Evolutionary conservation across 176 grass and related monocot genomes (phyloP), one percentile per base, ranked within the genome.

Genomic region (Alloteropsis semialata): DNA sequence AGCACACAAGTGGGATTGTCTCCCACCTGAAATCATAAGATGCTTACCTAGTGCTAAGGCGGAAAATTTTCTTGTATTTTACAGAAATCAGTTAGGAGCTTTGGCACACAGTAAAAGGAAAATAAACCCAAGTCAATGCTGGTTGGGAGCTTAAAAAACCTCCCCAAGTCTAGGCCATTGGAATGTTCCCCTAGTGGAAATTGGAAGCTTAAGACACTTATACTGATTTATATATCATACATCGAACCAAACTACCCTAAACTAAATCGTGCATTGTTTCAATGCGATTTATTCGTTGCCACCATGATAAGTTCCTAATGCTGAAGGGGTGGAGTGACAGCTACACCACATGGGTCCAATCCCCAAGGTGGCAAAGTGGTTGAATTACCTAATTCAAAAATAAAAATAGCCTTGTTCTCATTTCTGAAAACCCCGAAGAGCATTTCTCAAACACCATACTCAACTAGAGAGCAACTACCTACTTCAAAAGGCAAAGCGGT

Each of bases 21-120:
- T 24, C 61, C 69, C 41, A 61, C 34, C 19, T 84, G 76, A 80
- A 58, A 56, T 17, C 51, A 69, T 84, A 42, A 76, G 50, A 84
- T 49, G 76, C 10, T 80, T 89, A 62, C 41, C 16, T 85, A 81
- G 70, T 62, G 70, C 43, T 62, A 27, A 63, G 25, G 37, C 71
- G 44, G 16, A n/a, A n/a, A n/a, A n/a, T 69, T 24, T 14, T 69
- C 15, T 75, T 62, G 27, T 19, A 44, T 43, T 41, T 77, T 60
- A 61, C 51, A 18, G 25, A 77, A 77, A 30, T n/a, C 27, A 19
- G 24, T 37, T 39, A 59, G 16, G 5, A 60, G n/a, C 3, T 28
- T 39, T 60, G n/a, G 74, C 38, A 76, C 43, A 39, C 34, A 57
- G 12, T 58, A 62, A 29, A 29, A 78, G 17, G 10, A 78, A 58